phyloP scores from a whole-genome alignment of 2,329 filamentous ascomycete genomes.

The Cladophialophora exuberans region DNA sequence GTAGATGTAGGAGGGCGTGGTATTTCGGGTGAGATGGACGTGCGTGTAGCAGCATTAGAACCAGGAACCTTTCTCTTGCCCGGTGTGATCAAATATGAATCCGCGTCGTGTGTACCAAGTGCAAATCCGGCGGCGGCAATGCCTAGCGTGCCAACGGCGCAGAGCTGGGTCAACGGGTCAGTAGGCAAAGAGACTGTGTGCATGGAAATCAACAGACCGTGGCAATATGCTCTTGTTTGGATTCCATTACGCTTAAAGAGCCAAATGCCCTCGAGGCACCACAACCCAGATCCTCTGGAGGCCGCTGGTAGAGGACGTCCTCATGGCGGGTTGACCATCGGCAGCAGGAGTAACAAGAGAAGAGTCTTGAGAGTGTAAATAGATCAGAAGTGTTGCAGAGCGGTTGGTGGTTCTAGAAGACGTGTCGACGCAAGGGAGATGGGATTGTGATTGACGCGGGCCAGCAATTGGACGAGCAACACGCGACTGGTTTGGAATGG shows the following conservation, averaged over 20 bases:
- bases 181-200: not conserved
- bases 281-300: slow-evolving; percentile 26
- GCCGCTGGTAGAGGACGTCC: slow-evolving; percentile 23
- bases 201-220: slow-evolving; percentile 19
- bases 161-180: slow-evolving; percentile 52
- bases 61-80: slow-evolving; percentile 43
- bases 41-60: slow-evolving; percentile 34
- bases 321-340: slow-evolving; percentile 48
- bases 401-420: slow-evolving; percentile 34
- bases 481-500: slow-evolving; percentile 20
- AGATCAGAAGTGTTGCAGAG: slow-evolving; percentile 3
- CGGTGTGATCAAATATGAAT: slow-evolving; percentile 28
- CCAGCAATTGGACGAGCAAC: slow-evolving; percentile 15
- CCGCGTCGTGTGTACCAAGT: slow-evolving; percentile 54
- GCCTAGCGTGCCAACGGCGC: slow-evolving; percentile 66
- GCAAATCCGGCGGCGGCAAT: slow-evolving; percentile 63
- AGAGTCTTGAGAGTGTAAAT: slow-evolving; percentile 34
- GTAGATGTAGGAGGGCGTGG: slow-evolving; percentile 35
- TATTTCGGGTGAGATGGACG: slow-evolving; percentile 33
- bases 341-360: slow-evolving; percentile 39
- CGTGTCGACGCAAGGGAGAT: slow-evolving; percentile 38
- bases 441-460: slow-evolving; percentile 19
- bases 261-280: slow-evolving; percentile 25
- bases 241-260: slow-evolving; percentile 27
- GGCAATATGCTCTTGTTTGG: slow-evolving; percentile 30